phyloP scores from a whole-genome alignment of 305 asterid species.

The Fraxinus paxiana region DNA sequence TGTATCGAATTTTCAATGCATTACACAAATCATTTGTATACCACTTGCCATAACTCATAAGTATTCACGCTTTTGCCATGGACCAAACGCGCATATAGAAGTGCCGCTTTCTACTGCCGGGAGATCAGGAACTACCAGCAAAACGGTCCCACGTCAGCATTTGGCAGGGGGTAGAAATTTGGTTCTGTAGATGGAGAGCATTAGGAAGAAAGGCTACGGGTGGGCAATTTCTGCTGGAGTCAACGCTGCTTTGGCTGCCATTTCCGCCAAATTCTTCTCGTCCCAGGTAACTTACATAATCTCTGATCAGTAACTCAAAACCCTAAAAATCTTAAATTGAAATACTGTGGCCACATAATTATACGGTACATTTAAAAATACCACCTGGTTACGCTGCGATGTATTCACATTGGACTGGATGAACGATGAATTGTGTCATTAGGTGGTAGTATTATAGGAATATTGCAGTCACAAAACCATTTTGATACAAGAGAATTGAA shows the following conservation, averaged over 20 bases:
- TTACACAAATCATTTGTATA: too few species aligned
- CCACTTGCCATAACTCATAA: too few species aligned
- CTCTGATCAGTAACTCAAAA: not conserved
- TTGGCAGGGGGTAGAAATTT: not conserved
- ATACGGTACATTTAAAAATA: not conserved
- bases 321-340: not conserved
- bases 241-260: constrained; percentile 86
- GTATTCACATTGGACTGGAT: not conserved
- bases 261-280: constrained; percentile 70
- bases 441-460: not conserved
- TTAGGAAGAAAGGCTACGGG: constrained; percentile 50
- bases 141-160: not conserved
- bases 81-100: not conserved
- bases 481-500: not conserved
- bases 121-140: not conserved
- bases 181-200: constrained; percentile 32
- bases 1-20: too few species aligned
- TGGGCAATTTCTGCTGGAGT: constrained; percentile 84
- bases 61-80: not conserved
- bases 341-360: not conserved
- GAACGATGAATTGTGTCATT: not conserved
- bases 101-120: not conserved
- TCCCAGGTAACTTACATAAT: constrained; percentile 42
- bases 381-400: not conserved
- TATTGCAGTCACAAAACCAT: not conserved